Percentiles rank a stretch among this genome's conserved stretches.
Evolutionary conservation across 441 rosid species (phyloP).

Genomic region (Eruca vesicaria): DNA sequence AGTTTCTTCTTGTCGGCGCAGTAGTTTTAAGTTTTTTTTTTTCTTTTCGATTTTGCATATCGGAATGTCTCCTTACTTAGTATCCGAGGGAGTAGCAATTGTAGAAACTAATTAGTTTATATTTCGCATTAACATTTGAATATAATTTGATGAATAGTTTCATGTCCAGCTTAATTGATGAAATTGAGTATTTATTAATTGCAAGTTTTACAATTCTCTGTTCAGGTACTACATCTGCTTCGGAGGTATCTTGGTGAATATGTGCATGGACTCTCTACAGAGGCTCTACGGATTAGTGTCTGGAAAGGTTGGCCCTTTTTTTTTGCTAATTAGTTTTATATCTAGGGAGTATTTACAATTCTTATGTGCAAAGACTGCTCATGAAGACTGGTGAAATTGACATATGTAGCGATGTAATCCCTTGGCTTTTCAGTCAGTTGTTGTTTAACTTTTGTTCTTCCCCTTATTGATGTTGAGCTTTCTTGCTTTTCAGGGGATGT

Average conservation of each 20-base stretch:
- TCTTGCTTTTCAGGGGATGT: conserved; percentile 73
- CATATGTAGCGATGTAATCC: not conserved
- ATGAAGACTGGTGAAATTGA: conserved; percentile 14
- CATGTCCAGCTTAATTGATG: not conserved
- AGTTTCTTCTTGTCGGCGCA: not conserved
- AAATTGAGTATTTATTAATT: conserved; percentile 3
- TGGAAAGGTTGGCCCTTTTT: conserved; percentile 76
- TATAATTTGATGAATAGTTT: not conserved
- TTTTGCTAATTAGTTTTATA: not conserved
- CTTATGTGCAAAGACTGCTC: not conserved
- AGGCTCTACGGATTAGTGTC: conserved; percentile 94
- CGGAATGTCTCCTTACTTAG: not conserved
- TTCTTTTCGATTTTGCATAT: not conserved
- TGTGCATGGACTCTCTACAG: conserved; percentile 90
- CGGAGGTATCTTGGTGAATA: conserved; percentile 96
- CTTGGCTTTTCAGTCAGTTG: conserved; percentile 19
- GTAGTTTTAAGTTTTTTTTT: not conserved
- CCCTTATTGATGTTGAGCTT: conserved; percentile 12
- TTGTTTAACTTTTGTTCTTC: not conserved
- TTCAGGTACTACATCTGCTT: conserved; percentile 92
- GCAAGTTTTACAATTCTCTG: not conserved
- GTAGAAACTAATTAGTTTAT: conserved; percentile 2
- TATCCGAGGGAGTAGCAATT: not conserved
- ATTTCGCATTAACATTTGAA: not conserved
- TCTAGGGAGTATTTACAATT: conserved; percentile 1